Evolutionary conservation across 2,329 filamentous ascomycete species (phyloP).

Genomic region (Claviceps africana): DNA sequence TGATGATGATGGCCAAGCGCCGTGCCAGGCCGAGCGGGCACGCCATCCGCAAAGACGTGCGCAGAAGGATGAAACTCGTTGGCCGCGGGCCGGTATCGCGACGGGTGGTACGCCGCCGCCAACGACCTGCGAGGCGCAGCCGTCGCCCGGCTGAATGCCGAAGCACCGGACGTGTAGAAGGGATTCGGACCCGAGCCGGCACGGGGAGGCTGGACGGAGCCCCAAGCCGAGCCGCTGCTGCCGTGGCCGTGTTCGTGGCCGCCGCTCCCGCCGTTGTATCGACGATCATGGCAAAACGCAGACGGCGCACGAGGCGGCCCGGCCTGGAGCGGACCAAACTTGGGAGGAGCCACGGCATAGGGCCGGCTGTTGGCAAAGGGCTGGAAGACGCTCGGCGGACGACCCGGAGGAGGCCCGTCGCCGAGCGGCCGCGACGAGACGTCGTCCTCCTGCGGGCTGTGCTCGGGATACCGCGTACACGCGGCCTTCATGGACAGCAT

Average conservation of each 20-base stretch:
- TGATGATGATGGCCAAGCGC: slow-evolving; percentile 11
- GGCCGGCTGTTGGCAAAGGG: slow-evolving; percentile 7
- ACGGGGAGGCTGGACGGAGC: slow-evolving; percentile 10
- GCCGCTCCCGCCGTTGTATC: slow-evolving; percentile 1
- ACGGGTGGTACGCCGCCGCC: slow-evolving; percentile 1
- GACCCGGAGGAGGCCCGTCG: slow-evolving; percentile 7
- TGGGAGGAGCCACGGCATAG: slow-evolving; percentile 13
- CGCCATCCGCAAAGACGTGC: neutral
- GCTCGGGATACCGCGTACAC: neutral
- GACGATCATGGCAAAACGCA: slow-evolving; percentile 13
- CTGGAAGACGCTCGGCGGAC: slow-evolving; percentile 15
- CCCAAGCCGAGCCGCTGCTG: slow-evolving; percentile 9
- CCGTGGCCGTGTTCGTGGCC: neutral
- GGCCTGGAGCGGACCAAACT: slow-evolving; percentile 18
- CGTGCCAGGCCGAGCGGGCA: slow-evolving; percentile 7
- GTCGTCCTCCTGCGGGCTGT: neutral
- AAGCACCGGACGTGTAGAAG: slow-evolving; percentile 1
- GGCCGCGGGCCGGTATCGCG: slow-evolving; percentile 19
- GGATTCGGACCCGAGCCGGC: neutral
- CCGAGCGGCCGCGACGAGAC: neutral
- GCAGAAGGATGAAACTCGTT: slow-evolving; percentile 18
- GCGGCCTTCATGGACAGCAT: slow-evolving; percentile 14
- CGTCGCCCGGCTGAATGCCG: slow-evolving; percentile 6
- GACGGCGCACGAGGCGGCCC: slow-evolving; percentile 17
- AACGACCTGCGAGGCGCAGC: neutral